Base-by-base conservation (phyloP, 306 rosid genomes). In the Castanopsis chinensis region DNA sequence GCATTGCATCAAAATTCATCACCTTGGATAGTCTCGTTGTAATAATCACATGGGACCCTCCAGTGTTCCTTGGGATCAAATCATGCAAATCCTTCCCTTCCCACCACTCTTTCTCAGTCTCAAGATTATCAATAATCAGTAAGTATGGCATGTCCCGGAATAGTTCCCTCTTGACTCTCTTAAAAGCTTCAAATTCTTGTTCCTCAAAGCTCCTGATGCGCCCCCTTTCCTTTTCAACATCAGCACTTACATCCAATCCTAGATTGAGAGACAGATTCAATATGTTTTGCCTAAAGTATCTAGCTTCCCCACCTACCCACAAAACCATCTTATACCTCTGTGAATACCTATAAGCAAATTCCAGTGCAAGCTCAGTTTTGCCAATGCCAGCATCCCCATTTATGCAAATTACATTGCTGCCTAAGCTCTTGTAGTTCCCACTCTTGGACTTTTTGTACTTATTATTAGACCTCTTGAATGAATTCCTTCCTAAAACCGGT, bases 271-370 rank as follows among this genome's bases (percentile, higher is more conserved):
- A 92, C 59, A 94, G 69, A 78, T 94, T 90, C 86, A 94, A 74
- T 70, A 92, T 81, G 81, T 89, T 92, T 76, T 89, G 96, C 87
- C 96, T 86, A 28, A 94, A 87, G 60, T 92, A 88, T 69, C 92
- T 79, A 78, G 91, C 93, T 74, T 92, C 97, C 45, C 98, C 98
- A 69, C 94, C 92, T 52, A 92, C 87, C 98, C 98, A 94, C 87
- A 94, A 75, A 13, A 94, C 94, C 96, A 88, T 91, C 83, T 88
- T 92, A 76, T 94, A 94, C 75, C 92, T 87, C 75, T 90, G 97
- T 63, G 84, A 76, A 63, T 88, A 89, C 79, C 91, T 86, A 41
- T 92, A 85, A 72, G 96, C 93, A 72, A 88, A 94, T 69, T 94
- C 98, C 51, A 92, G 79, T 0, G 93, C 94, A 53, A 94, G 82